Conservation (phyloP, 192 early-diverging fungal genomes). For the Ambispora gerdemannii region DNA sequence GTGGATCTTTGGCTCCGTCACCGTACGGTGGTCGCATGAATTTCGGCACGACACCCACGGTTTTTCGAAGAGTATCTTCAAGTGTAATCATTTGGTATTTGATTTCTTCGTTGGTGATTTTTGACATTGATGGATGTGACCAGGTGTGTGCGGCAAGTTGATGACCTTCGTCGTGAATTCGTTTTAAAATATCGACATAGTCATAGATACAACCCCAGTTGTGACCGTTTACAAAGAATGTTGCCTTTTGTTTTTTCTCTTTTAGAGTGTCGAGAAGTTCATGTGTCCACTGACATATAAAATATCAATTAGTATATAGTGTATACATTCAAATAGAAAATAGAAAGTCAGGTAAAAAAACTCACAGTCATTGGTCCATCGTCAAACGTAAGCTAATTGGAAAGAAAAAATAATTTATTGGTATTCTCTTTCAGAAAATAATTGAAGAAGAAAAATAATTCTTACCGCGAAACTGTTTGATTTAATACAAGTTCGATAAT, state of each 20-base stretch:
- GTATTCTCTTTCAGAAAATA: too few relatives aligned
- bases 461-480: not conserved
- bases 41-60: conserved; percentile 50
- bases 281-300: conserved; percentile 43
- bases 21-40: conserved; percentile 63
- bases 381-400: conserved; percentile 12
- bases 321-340: not conserved
- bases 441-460: too few relatives aligned
- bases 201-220: conserved; percentile 42
- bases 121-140: conserved; percentile 51
- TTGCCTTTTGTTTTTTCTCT: conserved; percentile 54
- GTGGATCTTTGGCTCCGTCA: conserved; percentile 14
- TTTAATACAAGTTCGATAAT: not conserved
- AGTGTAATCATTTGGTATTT: conserved; percentile 45
- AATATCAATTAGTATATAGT: conserved; percentile 24
- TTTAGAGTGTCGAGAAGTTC: conserved; percentile 53
- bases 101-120: conserved; percentile 38
- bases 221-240: conserved; percentile 66
- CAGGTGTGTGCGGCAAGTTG: conserved; percentile 62
- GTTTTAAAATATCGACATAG: conserved; percentile 46
- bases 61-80: conserved; percentile 46
- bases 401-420: too few relatives aligned
- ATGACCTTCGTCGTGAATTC: conserved; percentile 44
- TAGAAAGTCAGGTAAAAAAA: not conserved
- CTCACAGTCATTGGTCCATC: conserved; percentile 1